Evolutionary conservation across 306 rosid species (phyloP).

Genomic region (Pachyrhizus erosus): DNA sequence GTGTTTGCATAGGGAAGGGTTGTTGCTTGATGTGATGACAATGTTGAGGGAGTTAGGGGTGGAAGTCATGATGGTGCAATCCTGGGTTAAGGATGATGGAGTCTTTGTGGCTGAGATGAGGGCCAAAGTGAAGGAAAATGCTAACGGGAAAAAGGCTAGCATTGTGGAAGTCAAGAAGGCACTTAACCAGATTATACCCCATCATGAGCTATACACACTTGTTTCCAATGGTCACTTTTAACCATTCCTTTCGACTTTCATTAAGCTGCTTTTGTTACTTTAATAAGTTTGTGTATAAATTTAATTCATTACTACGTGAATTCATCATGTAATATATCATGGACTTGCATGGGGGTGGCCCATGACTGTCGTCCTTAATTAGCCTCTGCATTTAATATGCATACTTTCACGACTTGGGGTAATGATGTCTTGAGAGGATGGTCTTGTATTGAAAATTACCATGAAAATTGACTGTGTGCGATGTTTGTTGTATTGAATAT

Average conservation of each 20-base stretch:
- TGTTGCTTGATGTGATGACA: constrained; percentile 66
- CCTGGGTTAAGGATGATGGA: constrained; percentile 14
- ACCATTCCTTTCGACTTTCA: not conserved
- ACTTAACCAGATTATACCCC: constrained; percentile 62
- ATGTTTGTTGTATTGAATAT: not conserved
- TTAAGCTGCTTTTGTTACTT: not conserved
- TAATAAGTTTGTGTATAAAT: not conserved
- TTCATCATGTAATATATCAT: not conserved
- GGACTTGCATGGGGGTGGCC: not conserved
- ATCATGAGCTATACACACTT: not conserved
- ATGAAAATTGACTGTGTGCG: not conserved
- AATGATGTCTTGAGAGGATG: not conserved
- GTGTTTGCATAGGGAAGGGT: constrained; percentile 66
- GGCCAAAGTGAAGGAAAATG: constrained; percentile 68
- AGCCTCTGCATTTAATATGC: not conserved
- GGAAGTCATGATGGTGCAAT: constrained; percentile 55
- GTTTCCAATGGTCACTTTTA: constrained; percentile 8
- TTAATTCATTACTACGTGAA: not conserved
- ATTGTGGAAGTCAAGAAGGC: constrained; percentile 78
- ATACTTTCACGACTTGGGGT: not conserved
- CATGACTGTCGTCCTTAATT: not conserved
- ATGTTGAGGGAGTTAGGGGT: constrained; percentile 56
- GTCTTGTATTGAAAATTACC: not conserved
- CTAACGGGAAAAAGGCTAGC: constrained; percentile 58
- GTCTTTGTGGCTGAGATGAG: constrained; percentile 57